These are phyloP conservation scores for Penicillium sp. DNA, from an alignment of 2,329 filamentous ascomycete genomes.

Conservation along the genomic window DNA sequence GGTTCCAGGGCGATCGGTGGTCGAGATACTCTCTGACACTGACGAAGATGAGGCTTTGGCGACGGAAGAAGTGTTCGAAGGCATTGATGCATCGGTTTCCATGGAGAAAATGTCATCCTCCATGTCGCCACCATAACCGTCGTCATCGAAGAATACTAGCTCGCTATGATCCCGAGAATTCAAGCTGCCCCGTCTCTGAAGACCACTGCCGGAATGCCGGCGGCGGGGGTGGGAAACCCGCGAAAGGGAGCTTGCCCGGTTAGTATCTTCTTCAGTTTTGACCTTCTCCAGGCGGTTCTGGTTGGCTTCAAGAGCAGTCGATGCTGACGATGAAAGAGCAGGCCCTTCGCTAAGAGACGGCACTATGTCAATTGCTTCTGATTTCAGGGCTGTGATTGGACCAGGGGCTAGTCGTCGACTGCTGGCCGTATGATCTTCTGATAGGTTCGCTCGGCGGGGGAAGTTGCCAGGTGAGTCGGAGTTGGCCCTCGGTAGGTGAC, in stretches of 20 bases:
- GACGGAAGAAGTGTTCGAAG: slow-evolving; percentile 3
- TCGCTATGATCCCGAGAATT: slow-evolving; percentile 65
- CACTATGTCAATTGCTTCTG: slow-evolving; percentile 30
- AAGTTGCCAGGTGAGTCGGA: slow-evolving; percentile 26
- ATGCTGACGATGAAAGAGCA: slow-evolving; percentile 38
- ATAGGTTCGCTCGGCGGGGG: slow-evolving; percentile 34
- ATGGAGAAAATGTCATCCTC: slow-evolving; percentile 68
- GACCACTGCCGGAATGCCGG: slow-evolving; percentile 81
- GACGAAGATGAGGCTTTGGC: slow-evolving; percentile 16
- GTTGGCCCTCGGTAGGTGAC: slow-evolving; percentile 54
- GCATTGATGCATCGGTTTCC: slow-evolving; percentile 51
- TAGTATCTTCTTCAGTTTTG: slow-evolving; percentile 44
- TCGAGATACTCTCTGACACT: slow-evolving; percentile 6
- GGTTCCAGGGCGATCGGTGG: background rate
- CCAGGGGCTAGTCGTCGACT: slow-evolving; percentile 21
- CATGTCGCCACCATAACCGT: slow-evolving; percentile 76
- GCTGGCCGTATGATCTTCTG: slow-evolving; percentile 31
- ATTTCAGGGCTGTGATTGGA: slow-evolving; percentile 21
- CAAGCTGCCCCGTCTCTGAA: slow-evolving; percentile 72
- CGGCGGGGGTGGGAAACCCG: slow-evolving; percentile 47
- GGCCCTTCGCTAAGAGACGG: slow-evolving; percentile 26
- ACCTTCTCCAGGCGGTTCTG: slow-evolving; percentile 35
- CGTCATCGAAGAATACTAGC: slow-evolving; percentile 86
- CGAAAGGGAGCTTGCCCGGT: slow-evolving; percentile 36
- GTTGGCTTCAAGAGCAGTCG: slow-evolving; percentile 36